Base-by-base conservation (phyloP, 1,284 basidiomycete genomes). In the Leccinum solheimii region DNA sequence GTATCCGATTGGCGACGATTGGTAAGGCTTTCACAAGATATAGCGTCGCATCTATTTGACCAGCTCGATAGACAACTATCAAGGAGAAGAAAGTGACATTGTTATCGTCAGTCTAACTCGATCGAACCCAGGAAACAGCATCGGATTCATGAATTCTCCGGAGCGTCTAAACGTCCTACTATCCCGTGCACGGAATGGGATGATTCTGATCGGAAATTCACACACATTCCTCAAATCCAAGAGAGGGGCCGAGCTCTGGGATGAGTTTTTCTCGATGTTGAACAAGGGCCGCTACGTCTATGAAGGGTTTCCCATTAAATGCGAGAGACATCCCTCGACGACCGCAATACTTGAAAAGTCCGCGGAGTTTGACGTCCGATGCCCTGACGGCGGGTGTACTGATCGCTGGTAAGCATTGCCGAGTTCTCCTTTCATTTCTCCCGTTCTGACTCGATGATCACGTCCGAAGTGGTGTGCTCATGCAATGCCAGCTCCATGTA, bases 11-110 rank as follows among this genome's bases (percentile, higher is more conserved):
- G 2, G 82, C 86, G 1, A 88, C 87, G 0, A 87, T 88, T 13
- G 86, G 86, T 86, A 67, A 57, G 75, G 56, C 19, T 45, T 54
- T 8, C 13, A 0, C 13, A 14, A 21, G 8, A 3, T 27, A 36
- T 26, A 1, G 23, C 3, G 5, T 32, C 30, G 3, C 1, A 13
- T 23, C 5, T 30, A 19, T 55, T 3, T 61, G 14, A 72, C 53
- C 11, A 8, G n/a, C 55, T 59, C 9, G 16, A 34, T 26, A 86
- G 85, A 86, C 61, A 86, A 86, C 61, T 86, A 86, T 62, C 87
- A 89, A 65, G 87, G 87, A 26, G 87, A 89, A 68, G 87, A 89
- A 69, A 85, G 84, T 48, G 79, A 88, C 26, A 84, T 89, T 52
- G 84, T 89, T 30, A 78, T 89, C 30, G 77, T 78, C n/a, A 84